phyloP scores from a whole-genome alignment of 768 basidiomycete species.

The Leccinum barrowsii region DNA sequence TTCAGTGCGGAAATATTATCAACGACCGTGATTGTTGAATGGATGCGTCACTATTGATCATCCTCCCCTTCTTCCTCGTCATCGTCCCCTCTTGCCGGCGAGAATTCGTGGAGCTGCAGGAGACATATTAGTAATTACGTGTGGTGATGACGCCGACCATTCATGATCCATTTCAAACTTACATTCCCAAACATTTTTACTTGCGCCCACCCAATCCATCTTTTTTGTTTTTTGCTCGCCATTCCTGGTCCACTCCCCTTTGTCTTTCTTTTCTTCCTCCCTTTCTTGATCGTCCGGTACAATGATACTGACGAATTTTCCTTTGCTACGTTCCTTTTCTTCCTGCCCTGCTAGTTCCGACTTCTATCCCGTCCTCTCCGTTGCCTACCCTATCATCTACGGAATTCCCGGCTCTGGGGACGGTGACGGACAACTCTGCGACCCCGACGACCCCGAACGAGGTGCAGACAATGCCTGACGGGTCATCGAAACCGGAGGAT shows the following conservation, averaged over 20 bases:
- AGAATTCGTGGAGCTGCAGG: conserved; percentile 28
- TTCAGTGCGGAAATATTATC: conserved; percentile 84
- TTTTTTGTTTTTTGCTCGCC: conserved; percentile 9
- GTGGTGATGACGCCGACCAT: conserved; percentile 22
- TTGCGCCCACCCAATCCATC: conserved; percentile 2
- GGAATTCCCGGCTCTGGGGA: conserved; percentile 71
- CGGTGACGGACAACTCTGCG: conserved; percentile 12
- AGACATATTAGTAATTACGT: conserved; percentile 17
- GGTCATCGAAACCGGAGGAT: conserved; percentile 30
- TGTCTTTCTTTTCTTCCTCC: conserved; percentile 35
- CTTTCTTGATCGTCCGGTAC: conserved; percentile 42
- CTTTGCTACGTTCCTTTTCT: conserved; percentile 20
- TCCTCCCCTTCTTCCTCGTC: conserved; percentile 23
- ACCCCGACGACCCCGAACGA: conserved; percentile 15
- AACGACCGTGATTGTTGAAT: conserved; percentile 57
- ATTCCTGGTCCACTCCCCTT: conserved; percentile 37
- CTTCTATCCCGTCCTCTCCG: conserved; percentile 36
- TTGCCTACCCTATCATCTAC: conserved; percentile 54
- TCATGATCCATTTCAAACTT: conserved; percentile 11
- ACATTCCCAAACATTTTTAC: conserved; percentile 7
- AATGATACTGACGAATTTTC: conserved; percentile 40
- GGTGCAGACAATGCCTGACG: conserved; percentile 17
- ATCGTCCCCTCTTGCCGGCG: conserved; percentile 23
- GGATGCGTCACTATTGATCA: conserved; percentile 30
- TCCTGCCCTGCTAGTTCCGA: conserved; percentile 32